phyloP scores from a whole-genome alignment of 345 rosid genomes.

The Trapa incisa region DNA sequence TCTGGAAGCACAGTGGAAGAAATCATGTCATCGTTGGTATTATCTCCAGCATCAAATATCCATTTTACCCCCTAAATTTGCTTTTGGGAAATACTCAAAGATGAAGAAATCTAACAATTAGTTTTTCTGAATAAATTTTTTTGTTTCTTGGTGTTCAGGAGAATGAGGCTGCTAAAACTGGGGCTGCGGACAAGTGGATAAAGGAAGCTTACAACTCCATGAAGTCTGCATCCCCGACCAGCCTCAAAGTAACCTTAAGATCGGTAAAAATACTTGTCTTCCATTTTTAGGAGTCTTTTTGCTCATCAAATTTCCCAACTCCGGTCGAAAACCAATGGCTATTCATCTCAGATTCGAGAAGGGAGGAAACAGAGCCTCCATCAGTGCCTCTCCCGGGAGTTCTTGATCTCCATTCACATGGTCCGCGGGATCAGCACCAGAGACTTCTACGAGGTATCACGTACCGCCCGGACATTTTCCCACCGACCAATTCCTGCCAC shows the following conservation, averaged over 20 bases:
- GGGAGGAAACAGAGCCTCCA: conserved; percentile 12
- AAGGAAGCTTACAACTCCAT: conserved; percentile 10
- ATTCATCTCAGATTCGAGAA: conserved; percentile 12
- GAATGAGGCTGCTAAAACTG: conserved; percentile 5
- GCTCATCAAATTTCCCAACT: too few species aligned
- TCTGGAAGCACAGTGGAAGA: conserved; percentile 14
- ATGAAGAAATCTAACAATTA: too few species aligned
- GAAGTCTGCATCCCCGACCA: conserved; percentile 17
- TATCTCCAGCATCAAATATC: too few species aligned
- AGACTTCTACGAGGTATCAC: conserved; percentile 20
- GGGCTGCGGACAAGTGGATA: conserved; percentile 17
- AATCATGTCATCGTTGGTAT: conserved; percentile 16
- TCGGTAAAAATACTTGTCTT: conserved; percentile 10
- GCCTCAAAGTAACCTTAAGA: conserved; percentile 21
- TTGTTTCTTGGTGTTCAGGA: conserved; percentile 4
- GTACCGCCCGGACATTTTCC: too few species aligned
- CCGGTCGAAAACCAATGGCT: too few species aligned
- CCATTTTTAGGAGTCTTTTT: too few species aligned
- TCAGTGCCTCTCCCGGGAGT: conserved; percentile 12
- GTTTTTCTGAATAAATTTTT: too few species aligned
- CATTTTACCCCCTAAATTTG: too few species aligned
- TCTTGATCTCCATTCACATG: conserved; percentile 10
- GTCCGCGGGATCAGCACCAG: conserved; percentile 5
- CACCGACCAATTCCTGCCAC: too few species aligned
- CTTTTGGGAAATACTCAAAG: too few species aligned